Conservation (phyloP, 2,329 filamentous ascomycete species). For the Tolypocladium sp. region DNA sequence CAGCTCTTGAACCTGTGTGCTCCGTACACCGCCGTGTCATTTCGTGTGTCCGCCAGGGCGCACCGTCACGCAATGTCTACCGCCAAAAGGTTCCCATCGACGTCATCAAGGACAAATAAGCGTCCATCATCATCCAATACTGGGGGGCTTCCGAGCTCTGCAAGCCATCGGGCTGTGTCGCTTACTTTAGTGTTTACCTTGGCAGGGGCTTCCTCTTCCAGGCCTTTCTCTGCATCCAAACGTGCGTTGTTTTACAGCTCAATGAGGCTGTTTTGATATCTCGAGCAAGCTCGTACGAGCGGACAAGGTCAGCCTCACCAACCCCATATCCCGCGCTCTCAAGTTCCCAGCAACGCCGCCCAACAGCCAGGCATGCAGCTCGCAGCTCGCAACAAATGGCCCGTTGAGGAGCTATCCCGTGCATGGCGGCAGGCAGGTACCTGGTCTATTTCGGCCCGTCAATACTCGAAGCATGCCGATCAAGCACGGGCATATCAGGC, state of each 20-base stretch:
- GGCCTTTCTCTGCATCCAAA: not conserved
- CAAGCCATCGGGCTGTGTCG: not conserved
- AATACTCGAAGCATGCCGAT: not conserved
- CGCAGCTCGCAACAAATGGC: not conserved
- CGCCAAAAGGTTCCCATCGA: not conserved
- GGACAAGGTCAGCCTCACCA: not conserved
- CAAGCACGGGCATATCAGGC: not conserved
- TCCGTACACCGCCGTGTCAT: not conserved
- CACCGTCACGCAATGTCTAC: not conserved
- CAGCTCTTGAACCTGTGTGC: not conserved
- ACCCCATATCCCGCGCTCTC: too few species aligned
- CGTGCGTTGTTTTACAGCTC: not conserved
- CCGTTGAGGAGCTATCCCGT: too few species aligned
- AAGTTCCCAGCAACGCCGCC: too few species aligned
- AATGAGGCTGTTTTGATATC: not conserved
- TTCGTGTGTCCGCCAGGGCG: not conserved
- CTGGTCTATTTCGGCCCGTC: not conserved
- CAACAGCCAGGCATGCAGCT: not conserved
- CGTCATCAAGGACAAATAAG: not conserved
- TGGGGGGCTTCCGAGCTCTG: not conserved
- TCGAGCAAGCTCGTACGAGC: not conserved
- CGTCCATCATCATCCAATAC: not conserved
- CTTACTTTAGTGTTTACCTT: not conserved
- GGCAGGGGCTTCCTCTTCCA: not conserved
- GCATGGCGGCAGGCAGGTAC: too few species aligned